These are phyloP conservation scores for Pseudocercospora fijiensis DNA, from an alignment of 2,329 filamentous ascomycete species.

Conservation along the genomic window DNA sequence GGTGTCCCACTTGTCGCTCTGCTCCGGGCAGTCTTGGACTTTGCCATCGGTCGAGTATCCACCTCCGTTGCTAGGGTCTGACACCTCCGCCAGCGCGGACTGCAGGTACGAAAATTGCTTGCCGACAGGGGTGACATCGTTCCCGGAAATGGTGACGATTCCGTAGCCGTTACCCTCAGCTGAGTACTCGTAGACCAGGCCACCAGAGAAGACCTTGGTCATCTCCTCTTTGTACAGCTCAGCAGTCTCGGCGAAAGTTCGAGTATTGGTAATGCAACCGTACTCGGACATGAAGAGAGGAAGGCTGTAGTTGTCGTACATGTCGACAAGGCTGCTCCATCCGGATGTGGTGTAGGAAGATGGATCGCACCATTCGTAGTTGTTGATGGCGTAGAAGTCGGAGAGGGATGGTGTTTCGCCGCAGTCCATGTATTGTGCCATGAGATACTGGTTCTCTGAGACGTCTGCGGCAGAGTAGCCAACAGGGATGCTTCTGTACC, in stretches of 20 bases:
- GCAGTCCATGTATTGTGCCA: constrained; percentile 89
- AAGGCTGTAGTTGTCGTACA: constrained; percentile 78
- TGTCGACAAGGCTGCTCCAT: constrained; percentile 83
- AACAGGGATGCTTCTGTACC: constrained; percentile 67
- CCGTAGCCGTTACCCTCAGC: constrained; percentile 76
- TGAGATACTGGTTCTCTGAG: constrained; percentile 76
- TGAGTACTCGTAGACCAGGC: constrained; percentile 92
- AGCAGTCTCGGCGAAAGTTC: constrained; percentile 74
- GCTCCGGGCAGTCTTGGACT: constrained; percentile 54
- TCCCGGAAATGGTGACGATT: constrained; percentile 64
- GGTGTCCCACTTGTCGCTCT: constrained; percentile 57
- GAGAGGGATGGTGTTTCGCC: constrained; percentile 70
- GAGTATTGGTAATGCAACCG: constrained; percentile 78
- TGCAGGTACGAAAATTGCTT: constrained; percentile 62
- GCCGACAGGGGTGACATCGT: constrained; percentile 48
- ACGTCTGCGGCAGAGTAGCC: constrained; percentile 85
- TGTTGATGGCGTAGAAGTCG: constrained; percentile 86
- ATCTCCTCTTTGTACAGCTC: constrained; percentile 79
- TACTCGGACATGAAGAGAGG: constrained; percentile 86
- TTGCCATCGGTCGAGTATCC: constrained; percentile 56
- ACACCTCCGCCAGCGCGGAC: constrained; percentile 50
- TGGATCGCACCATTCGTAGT: constrained; percentile 80
- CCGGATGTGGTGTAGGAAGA: constrained; percentile 67
- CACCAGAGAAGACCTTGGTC: constrained; percentile 87
- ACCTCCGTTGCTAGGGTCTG: constrained; percentile 55